Evolutionary conservation across 371 early-diverging fungal genomes (phyloP), one percentile per base, ranked within the genome.

Genomic region (Mucor racemosus): DNA sequence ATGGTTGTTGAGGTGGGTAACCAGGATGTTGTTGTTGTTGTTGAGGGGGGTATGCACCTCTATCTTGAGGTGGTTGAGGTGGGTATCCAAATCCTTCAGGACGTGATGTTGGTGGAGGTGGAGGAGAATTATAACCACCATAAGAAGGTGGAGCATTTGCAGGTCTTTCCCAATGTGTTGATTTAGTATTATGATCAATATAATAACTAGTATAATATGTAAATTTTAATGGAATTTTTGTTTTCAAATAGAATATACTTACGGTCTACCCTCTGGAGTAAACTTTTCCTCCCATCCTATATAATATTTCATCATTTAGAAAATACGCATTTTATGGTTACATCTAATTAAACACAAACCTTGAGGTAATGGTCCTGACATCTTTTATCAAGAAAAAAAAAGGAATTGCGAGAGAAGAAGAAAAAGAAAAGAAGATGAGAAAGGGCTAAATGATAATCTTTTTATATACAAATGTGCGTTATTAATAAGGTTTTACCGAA

Each of bases 141-240:
- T 70, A 65, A 35, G 72, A 40, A 44, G 73, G 75, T 48, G 73
- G 75, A 11, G 67, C 61, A 7, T 69, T 68, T 14, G 74, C 68
- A 54, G 81, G 81, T 66, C 76, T 88, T 66, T 90, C 91, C 89
- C 89, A 89, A 11, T 85, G 79, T 11, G 89, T 89, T 34, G 67
- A 67, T 63, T 79, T 75, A 21, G 75, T 78, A 58, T 79, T 78
- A 58, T 88, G 85, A 62, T 89, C 77, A 39, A 89, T 80, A 68
- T 82, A 89, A 60, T 86, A 88, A 50, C 81, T 81, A 64, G 15
- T 34, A 19, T 4, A 19, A 15, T 40, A 11, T 50, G 21, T 21
- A 3, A 6, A 8, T 19, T 6, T 21, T 11, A 4, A 46, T 33
- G 0, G 7, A 10, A 17, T 33, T 1, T 41, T 2, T 54, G 31